phyloP scores from a whole-genome alignment of 1,139 yeast species.

The Diutina ranongensis region DNA sequence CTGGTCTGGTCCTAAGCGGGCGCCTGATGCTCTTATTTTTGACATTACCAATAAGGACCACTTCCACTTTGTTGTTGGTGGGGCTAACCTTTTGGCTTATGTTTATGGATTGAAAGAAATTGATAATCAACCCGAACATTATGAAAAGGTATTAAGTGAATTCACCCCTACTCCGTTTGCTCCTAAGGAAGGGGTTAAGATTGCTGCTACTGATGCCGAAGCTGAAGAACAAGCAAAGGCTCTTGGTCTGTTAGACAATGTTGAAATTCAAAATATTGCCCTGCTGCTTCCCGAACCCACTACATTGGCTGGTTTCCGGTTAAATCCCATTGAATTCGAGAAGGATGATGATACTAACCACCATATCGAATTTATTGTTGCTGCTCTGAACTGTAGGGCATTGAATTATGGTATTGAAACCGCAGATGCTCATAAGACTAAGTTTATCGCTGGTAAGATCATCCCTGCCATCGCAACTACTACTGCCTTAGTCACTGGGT shows the following conservation, averaged over 20 bases:
- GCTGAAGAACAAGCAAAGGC: conserved; percentile 64
- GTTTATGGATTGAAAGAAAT: conserved; percentile 72
- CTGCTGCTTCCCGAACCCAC: conserved; percentile 82
- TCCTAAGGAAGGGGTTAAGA: conserved; percentile 67
- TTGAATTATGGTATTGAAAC: conserved; percentile 76
- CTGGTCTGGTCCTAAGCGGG: conserved; percentile 98
- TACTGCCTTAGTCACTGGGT: conserved; percentile 91
- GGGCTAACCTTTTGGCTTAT: conserved; percentile 83
- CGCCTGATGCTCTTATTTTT: conserved; percentile 75
- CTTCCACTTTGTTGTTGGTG: conserved; percentile 73
- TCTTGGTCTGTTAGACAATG: conserved; percentile 42
- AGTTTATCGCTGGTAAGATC: conserved; percentile 84
- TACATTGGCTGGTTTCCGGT: conserved; percentile 76
- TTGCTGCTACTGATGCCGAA: conserved; percentile 83
- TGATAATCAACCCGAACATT: conserved; percentile 27
- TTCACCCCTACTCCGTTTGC: conserved; percentile 33
- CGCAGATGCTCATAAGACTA: conserved; percentile 66
- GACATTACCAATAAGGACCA: conserved; percentile 71
- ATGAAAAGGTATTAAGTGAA: conserved; percentile 43
- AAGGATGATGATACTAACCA: conserved; percentile 96
- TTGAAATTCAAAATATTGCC: conserved; percentile 47
- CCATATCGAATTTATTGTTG: conserved; percentile 93
- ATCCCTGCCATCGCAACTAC: conserved; percentile 99
- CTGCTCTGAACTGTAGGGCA: conserved; percentile 95
- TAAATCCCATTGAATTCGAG: conserved; percentile 84